A percentile compares a stretch with the other conserved stretches of the same genome.
These are phyloP conservation scores for Musa balbisiana DNA, from an alignment of 202 grass and related monocot species.

Conservation along the genomic window DNA sequence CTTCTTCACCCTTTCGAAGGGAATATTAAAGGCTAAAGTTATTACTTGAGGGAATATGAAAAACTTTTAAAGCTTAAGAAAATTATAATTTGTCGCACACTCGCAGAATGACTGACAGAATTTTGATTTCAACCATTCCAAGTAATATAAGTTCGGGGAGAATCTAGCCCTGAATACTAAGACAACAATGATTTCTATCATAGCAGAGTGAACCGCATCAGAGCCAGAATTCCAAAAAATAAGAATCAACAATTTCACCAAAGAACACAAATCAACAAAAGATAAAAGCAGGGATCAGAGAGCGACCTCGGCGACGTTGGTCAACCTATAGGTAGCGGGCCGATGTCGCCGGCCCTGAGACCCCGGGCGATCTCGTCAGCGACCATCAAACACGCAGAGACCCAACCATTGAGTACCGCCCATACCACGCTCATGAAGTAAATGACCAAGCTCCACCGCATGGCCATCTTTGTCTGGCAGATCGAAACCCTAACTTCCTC, in stretches of 20 bases:
- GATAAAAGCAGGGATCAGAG: background rate
- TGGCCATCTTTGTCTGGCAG: background rate
- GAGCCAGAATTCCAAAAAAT: background rate
- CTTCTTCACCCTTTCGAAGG: too few relatives aligned
- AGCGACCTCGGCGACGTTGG: background rate
- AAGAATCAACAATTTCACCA: too few relatives aligned
- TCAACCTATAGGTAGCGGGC: slow-evolving; percentile 21
- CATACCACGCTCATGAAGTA: slow-evolving; percentile 16
- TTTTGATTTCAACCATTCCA: too few relatives aligned
- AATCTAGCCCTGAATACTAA: too few relatives aligned
- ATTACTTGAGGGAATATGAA: too few relatives aligned
- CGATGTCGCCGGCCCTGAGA: slow-evolving; percentile 17
- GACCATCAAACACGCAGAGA: slow-evolving; percentile 24
- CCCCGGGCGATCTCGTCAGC: slow-evolving; percentile 22
- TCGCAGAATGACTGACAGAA: too few relatives aligned
- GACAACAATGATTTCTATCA: background rate
- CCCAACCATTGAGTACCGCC: slow-evolving; percentile 18
- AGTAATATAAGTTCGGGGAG: too few relatives aligned
- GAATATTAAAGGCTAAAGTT: too few relatives aligned
- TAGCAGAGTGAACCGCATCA: background rate
- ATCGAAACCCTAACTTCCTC: background rate
- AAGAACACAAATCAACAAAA: background rate
- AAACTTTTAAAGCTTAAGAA: too few relatives aligned
- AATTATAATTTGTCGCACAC: too few relatives aligned
- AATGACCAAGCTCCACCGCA: slow-evolving; percentile 21